These are phyloP conservation scores for Acanthamoeba royreba DNA, from an alignment of 208 protist genomes.

Conservation along the genomic window DNA sequence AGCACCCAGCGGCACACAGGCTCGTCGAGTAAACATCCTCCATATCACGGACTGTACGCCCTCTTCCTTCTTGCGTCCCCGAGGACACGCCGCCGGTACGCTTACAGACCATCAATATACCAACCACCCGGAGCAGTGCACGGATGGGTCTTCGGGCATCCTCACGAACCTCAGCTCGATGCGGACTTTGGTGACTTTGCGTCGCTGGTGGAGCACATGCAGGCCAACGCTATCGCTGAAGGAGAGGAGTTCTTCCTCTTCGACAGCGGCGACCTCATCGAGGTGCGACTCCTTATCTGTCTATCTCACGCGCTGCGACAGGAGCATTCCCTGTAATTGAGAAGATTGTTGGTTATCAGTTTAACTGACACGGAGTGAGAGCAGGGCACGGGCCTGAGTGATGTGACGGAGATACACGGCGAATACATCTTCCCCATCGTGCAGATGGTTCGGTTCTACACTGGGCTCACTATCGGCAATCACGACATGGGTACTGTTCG, in stretches of 20 bases:
- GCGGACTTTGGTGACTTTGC: slow-evolving; percentile 55
- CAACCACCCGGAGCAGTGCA: not conserved
- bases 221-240: not conserved
- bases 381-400: slow-evolving; percentile 54
- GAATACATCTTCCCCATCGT: slow-evolving; percentile 48
- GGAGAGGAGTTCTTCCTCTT: slow-evolving; percentile 55
- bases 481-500: slow-evolving; percentile 56
- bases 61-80: not conserved
- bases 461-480: slow-evolving; percentile 55
- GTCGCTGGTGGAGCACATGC: slow-evolving; percentile 45
- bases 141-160: slow-evolving; percentile 43
- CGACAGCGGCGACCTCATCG: slow-evolving; percentile 54
- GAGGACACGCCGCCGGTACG: too few species aligned
- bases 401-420: slow-evolving; percentile 42
- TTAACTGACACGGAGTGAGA: not conserved
- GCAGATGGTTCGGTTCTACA: slow-evolving; percentile 34
- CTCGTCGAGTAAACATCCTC: not conserved
- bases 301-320: too few species aligned
- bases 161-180: slow-evolving; percentile 24
- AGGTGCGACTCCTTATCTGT: not conserved
- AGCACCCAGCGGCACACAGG: too few species aligned
- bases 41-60: not conserved
- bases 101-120: too few species aligned
- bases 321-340: too few species aligned
- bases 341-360: too few species aligned